A percentile compares a stretch with the other conserved stretches of the same genome.
Conservation (phyloP, 805 yeast species). For the Cyberlindnera veronae region DNA sequence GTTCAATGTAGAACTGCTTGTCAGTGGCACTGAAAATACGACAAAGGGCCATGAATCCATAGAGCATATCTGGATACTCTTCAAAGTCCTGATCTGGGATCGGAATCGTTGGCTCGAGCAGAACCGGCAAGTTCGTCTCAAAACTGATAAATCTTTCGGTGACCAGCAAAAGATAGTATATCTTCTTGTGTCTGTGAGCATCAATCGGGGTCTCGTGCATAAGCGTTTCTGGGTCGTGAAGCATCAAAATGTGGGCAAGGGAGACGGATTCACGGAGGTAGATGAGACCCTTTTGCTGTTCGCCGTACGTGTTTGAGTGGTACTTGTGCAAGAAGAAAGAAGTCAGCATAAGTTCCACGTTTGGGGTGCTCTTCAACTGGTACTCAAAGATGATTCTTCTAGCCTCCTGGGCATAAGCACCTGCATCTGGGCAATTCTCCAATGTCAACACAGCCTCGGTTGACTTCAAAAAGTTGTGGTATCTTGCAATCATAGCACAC, state of each 20-base stretch:
- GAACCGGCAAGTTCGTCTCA: constrained; percentile 21
- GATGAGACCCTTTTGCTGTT: constrained; percentile 15
- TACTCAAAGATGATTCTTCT: constrained; percentile 19
- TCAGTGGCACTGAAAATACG: constrained; percentile 25
- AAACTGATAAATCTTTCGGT: constrained; percentile 25
- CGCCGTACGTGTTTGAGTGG: constrained; percentile 20
- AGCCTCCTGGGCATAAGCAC: constrained; percentile 22
- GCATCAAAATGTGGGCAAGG: constrained; percentile 20
- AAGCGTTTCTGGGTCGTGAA: constrained; percentile 21
- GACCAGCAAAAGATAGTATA: constrained; percentile 21
- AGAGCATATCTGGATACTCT: constrained; percentile 24
- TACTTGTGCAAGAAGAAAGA: constrained; percentile 24
- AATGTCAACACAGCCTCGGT: constrained; percentile 15
- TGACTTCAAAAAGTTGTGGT: constrained; percentile 22
- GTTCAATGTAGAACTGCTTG: constrained; percentile 22
- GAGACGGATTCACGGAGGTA: constrained; percentile 25
- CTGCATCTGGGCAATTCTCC: constrained; percentile 19
- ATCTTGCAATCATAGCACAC: constrained; percentile 24
- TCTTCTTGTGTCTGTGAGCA: constrained; percentile 23
- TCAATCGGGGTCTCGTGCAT: constrained; percentile 13
- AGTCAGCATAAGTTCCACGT: constrained; percentile 16
- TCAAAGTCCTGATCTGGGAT: constrained; percentile 24
- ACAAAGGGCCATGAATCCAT: constrained; percentile 24
- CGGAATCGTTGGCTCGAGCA: constrained; percentile 23
- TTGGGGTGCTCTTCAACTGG: constrained; percentile 18